phyloP scores from a whole-genome alignment of 2,329 filamentous ascomycete species.

The Aspergillus costaricaensis region DNA sequence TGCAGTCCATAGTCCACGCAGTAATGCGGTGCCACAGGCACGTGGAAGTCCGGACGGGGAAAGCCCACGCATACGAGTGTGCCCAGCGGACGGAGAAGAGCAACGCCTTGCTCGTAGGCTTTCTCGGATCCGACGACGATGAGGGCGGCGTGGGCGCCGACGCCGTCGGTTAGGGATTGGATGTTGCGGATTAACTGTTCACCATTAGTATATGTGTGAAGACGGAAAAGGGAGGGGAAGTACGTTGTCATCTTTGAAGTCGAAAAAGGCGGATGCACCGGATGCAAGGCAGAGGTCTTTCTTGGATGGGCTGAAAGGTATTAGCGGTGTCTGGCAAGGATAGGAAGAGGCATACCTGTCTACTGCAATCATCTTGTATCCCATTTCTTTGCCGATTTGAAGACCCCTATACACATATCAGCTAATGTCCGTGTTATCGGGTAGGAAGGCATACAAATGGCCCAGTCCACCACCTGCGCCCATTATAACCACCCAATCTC shows the following conservation, averaged over 20 bases:
- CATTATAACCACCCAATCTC: conserved; percentile 18
- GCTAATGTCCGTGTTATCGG: no score
- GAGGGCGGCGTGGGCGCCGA: conserved; percentile 44
- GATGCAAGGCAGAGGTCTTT: conserved; percentile 19
- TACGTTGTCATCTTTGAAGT: conserved; percentile 28
- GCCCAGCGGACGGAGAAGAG: conserved; percentile 39
- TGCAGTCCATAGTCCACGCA: conserved; percentile 38
- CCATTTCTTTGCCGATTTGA: conserved; percentile 16
- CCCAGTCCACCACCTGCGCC: conserved; percentile 17
- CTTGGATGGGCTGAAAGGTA: conserved; percentile 17
- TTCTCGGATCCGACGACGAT: conserved; percentile 41
- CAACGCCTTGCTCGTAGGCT: conserved; percentile 40
- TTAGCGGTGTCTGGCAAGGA: background rate
- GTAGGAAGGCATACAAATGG: conserved; percentile 5
- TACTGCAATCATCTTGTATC: conserved; percentile 13
- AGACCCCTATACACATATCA: conserved; percentile 4
- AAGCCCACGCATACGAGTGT: conserved; percentile 46
- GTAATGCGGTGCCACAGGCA: conserved; percentile 44
- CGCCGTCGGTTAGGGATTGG: conserved; percentile 33
- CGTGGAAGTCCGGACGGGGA: conserved; percentile 40
- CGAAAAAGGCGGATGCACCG: conserved; percentile 24
- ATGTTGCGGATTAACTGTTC: conserved; percentile 12
- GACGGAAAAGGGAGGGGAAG: background rate
- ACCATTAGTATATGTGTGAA: no score
- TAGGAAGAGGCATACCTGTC: background rate